These are phyloP conservation scores for Vinca minor DNA, from an alignment of 257 asterid species.

Conservation along the genomic window DNA sequence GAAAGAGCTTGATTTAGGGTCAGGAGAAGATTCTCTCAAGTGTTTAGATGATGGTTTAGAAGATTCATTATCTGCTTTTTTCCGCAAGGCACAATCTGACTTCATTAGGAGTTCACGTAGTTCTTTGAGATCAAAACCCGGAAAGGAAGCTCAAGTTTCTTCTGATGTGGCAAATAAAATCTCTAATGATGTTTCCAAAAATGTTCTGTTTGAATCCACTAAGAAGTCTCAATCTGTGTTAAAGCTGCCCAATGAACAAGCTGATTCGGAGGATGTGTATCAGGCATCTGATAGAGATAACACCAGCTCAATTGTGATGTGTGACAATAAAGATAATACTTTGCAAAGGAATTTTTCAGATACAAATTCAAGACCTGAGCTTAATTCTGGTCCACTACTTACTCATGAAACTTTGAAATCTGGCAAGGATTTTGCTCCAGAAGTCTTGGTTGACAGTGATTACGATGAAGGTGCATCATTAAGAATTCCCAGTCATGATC, in stretches of 20 bases:
- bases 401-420: constrained; percentile 22
- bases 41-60: constrained; percentile 36
- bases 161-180: constrained; percentile 25
- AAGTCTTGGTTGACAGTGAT: constrained; percentile 11
- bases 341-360: constrained; percentile 13
- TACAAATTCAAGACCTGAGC: constrained; percentile 20
- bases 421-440: constrained; percentile 11
- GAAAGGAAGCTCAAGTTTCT: constrained; percentile 29
- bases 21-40: constrained; percentile 15
- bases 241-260: constrained; percentile 21
- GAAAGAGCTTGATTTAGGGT: constrained; percentile 26
- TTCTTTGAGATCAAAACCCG: constrained; percentile 40
- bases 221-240: constrained; percentile 25
- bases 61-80: constrained; percentile 60
- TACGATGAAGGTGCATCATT: constrained; percentile 4
- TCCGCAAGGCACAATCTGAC: constrained; percentile 57
- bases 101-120: constrained; percentile 33
- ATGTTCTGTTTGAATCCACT: constrained; percentile 12
- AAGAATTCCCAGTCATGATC: constrained; percentile 6
- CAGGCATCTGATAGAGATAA: constrained; percentile 21
- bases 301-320: constrained; percentile 16
- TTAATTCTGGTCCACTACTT: constrained; percentile 21
- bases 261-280: constrained; percentile 19
- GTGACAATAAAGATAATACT: constrained; percentile 17
- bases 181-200: constrained; percentile 30